phyloP scores from a whole-genome alignment of 2,329 filamentous ascomycete species.

The Coniochaeta hoffmannii region DNA sequence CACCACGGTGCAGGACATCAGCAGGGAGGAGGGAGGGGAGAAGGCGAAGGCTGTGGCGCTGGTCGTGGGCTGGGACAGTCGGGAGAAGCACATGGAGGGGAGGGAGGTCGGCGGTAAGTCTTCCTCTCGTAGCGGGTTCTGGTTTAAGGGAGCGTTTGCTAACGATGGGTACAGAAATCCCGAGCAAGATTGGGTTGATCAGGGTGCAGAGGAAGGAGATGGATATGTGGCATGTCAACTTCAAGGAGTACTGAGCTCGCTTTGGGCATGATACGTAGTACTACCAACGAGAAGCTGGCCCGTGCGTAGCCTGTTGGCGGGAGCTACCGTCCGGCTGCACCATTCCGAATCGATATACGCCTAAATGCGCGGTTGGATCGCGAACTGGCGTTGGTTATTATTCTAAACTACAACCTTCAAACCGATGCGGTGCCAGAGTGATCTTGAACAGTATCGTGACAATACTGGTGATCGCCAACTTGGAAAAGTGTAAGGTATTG shows the following conservation, averaged over 20 bases:
- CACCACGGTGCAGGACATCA: background rate
- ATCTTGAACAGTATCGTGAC: background rate
- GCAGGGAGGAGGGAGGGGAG: background rate
- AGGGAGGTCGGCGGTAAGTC: background rate
- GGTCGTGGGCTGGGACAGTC: background rate
- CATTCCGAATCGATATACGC: background rate
- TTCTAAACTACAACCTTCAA: background rate
- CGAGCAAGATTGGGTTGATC: background rate
- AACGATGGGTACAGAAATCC: background rate
- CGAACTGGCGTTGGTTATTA: background rate
- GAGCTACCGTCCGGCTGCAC: background rate
- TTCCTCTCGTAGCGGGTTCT: too few species aligned
- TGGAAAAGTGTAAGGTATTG: too few species aligned
- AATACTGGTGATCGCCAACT: background rate
- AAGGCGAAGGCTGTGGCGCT: background rate
- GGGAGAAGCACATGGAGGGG: background rate
- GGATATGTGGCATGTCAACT: slow-evolving; percentile 1
- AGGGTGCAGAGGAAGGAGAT: background rate
- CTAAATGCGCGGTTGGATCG: background rate
- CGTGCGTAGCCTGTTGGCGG: background rate
- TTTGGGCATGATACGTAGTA: background rate
- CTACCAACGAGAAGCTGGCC: background rate
- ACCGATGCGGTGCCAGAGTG: background rate
- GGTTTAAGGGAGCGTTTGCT: background rate
- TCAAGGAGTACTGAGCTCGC: background rate